Percentiles rank a stretch among this genome's conserved stretches.
These are phyloP conservation scores for Metarhizium anisopliae DNA, from an alignment of 2,329 filamentous ascomycete species.

Conservation along the genomic window DNA sequence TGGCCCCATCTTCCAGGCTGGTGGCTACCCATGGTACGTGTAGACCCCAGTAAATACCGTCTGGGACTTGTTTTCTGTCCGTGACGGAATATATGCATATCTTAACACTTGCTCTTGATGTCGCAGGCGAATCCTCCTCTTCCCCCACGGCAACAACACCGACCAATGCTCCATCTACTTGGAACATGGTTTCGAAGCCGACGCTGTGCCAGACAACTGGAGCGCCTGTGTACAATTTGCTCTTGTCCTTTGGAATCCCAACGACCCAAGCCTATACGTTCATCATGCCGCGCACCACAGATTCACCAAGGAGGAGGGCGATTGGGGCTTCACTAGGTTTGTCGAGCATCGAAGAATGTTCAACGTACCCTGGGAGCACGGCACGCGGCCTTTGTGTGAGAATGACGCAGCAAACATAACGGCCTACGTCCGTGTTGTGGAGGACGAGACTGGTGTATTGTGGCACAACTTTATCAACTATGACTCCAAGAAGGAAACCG, in stretches of 20 bases:
- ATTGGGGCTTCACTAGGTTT: slow-evolving; percentile 98
- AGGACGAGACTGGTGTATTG: slow-evolving; percentile 79
- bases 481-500: slow-evolving; percentile 98
- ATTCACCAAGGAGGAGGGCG: slow-evolving; percentile 91
- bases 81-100: background rate
- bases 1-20: slow-evolving; percentile 80
- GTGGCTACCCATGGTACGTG: slow-evolving; percentile 74
- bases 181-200: slow-evolving; percentile 79
- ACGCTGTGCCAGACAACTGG: slow-evolving; percentile 79
- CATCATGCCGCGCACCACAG: slow-evolving; percentile 86
- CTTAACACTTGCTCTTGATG: background rate
- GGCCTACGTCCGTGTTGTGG: slow-evolving; percentile 71
- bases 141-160: slow-evolving; percentile 89
- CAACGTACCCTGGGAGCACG: slow-evolving; percentile 63
- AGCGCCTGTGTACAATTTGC: slow-evolving; percentile 95
- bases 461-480: slow-evolving; percentile 94
- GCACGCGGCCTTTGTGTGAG: slow-evolving; percentile 63
- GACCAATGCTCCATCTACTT: slow-evolving; percentile 93
- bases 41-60: background rate
- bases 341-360: slow-evolving; percentile 83
- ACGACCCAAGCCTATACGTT: slow-evolving; percentile 76
- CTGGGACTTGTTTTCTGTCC: background rate
- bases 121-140: slow-evolving; percentile 84
- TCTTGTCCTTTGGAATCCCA: slow-evolving; percentile 87
- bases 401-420: slow-evolving; percentile 72